Evolutionary conservation across 768 basidiomycete species (phyloP).

Genomic region (Leucosporidium scottii): DNA sequence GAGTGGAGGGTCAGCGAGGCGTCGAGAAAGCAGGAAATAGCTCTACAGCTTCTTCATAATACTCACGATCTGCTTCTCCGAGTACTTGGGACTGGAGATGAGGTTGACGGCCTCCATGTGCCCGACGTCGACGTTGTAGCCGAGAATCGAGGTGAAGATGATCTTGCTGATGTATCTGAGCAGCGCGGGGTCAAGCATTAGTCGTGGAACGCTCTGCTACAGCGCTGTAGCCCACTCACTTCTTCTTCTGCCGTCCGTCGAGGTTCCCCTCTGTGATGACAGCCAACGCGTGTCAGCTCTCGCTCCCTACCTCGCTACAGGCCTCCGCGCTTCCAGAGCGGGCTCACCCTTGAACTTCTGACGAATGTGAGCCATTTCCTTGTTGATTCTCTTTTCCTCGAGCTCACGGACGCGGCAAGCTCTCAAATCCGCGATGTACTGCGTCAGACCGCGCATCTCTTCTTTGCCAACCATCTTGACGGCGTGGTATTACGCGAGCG

Average conservation of each 20-base stretch:
- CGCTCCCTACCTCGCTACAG: not conserved
- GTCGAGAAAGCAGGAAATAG: constrained; percentile 12
- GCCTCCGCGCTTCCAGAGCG: not conserved
- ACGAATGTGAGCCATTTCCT: constrained; percentile 99
- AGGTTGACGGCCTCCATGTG: constrained; percentile 99
- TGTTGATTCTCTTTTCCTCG: constrained; percentile 98
- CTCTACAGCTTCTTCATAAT: constrained; percentile 77
- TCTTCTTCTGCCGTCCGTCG: constrained; percentile 49
- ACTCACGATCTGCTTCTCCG: constrained; percentile 96
- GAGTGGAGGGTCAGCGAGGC: not conserved
- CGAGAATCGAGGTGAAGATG: constrained; percentile 96
- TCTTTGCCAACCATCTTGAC: constrained; percentile 10
- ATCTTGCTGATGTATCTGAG: constrained; percentile 93
- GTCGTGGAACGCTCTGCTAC: not conserved
- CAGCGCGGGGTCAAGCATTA: not conserved
- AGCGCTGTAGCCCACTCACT: constrained; percentile 25
- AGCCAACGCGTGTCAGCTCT: not conserved
- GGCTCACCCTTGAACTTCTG: constrained; percentile 90
- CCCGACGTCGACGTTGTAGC: constrained; percentile 93
- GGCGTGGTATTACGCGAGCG: too few relatives aligned
- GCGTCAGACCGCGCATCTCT: constrained; percentile 34
- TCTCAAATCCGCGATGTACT: constrained; percentile 91
- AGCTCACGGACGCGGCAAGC: constrained; percentile 92
- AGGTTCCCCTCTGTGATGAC: constrained; percentile 44
- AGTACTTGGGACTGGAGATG: constrained; percentile 89